Base-by-base conservation (phyloP, 164 flowering plant genomes). In the Taxillus chinensis region DNA sequence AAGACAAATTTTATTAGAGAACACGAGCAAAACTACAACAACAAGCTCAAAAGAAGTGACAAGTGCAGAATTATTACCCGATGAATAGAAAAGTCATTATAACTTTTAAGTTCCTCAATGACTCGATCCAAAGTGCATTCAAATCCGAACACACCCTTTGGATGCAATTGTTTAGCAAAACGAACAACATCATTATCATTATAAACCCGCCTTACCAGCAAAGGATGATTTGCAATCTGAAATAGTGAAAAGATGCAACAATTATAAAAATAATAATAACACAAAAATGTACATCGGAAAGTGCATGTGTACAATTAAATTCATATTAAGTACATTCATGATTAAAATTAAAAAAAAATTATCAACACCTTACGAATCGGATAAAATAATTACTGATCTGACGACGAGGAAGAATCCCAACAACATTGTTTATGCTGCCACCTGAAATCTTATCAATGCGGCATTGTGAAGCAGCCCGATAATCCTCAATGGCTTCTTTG, bases 181-280 rank as follows among this genome's bases (percentile, higher is more conserved):
- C 88, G 86, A 70, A 78, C 73, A 74, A 88, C 81, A 78, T 90
- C 98, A 64, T 71, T 77, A 67, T 92, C 92, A 53, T 68, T 80
- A 82, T 86, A 92, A 16, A 85, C 76, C 37, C 96, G 90, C 83
- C 98, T 83, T 70, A 90, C 87, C 61, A 92, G 69, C 69, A 92
- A 83, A 59, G 97, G 96, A 79, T 92, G 98, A 76, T 92, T 92
- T 70, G 98, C 96, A 67, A 92, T 92, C 98, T 92, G 78, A 53
- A 41, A 66, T 15, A 68, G 65, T 16, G 39, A 70, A 39, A 52
- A 61, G 15, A 66, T 13, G 49, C 3, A 3, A 5, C 45, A 55
- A 50, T 42, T 27, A 12, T 16, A 62, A 41, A 17, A 66, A 15
- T 11, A 43, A 53, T 16, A 16, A 38, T 59, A 53, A 39, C 12